phyloP scores from a whole-genome alignment of 495 filamentous ascomycete genomes.

The Trichoderma parareesei region DNA sequence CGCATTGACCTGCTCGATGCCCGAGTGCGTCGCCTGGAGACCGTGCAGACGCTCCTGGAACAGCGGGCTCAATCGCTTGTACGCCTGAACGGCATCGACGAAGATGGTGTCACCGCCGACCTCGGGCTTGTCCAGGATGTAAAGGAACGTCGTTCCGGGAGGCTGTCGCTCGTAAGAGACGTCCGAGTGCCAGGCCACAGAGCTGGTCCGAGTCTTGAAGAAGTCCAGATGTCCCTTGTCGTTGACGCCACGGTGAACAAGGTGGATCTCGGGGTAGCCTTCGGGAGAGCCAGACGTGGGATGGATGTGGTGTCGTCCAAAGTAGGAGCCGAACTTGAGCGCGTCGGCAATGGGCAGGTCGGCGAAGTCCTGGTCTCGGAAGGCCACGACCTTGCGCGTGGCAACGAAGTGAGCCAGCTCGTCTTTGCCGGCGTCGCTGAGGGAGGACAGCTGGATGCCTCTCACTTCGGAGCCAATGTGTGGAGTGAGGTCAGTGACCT shows the following conservation, averaged over 20 bases:
- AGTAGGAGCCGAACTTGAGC: slow-evolving; percentile 66
- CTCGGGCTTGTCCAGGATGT: slow-evolving; percentile 67
- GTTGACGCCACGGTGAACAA: slow-evolving; percentile 66
- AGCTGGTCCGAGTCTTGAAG: slow-evolving; percentile 56
- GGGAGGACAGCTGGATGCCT: slow-evolving; percentile 66
- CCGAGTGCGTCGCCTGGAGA: slow-evolving; percentile 68
- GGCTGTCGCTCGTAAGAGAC: slow-evolving; percentile 77
- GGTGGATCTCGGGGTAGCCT: slow-evolving; percentile 65
- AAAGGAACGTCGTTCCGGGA: slow-evolving; percentile 79
- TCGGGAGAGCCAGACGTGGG: slow-evolving; percentile 65
- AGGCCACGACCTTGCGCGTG: slow-evolving; percentile 71
- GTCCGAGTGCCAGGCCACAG: slow-evolving; percentile 76
- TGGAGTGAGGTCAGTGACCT: slow-evolving; percentile 55
- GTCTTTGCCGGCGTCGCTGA: slow-evolving; percentile 62
- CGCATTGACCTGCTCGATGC: slow-evolving; percentile 58
- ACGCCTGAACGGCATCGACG: slow-evolving; percentile 64
- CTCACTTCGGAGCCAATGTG: slow-evolving; percentile 67
- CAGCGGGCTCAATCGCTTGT: slow-evolving; percentile 62
- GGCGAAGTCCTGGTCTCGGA: slow-evolving; percentile 72
- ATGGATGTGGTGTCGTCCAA: slow-evolving; percentile 78
- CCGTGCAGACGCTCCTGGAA: slow-evolving; percentile 69
- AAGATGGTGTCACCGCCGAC: slow-evolving; percentile 77
- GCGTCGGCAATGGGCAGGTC: slow-evolving; percentile 63
- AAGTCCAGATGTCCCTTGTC: slow-evolving; percentile 49
- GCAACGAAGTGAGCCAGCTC: slow-evolving; percentile 74